phyloP scores from a whole-genome alignment of 2,329 filamentous ascomycete genomes.

The Fusarium pseudonygamai region DNA sequence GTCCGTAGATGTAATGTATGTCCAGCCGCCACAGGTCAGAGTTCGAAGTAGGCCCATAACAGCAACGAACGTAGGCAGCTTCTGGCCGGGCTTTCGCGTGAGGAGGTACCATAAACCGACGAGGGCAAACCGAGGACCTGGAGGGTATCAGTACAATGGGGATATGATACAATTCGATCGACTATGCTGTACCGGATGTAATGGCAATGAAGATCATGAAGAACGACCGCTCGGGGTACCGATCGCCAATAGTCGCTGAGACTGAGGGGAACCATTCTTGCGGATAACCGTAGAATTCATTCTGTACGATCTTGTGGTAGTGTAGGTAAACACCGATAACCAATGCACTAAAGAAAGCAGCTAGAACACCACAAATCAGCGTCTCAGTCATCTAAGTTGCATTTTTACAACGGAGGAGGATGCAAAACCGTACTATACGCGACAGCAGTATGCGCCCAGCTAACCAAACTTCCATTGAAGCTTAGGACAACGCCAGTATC shows the following conservation, averaged over 20 bases:
- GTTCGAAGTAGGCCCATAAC: conserved; percentile 86
- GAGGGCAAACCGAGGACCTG: conserved; percentile 88
- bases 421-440: conserved; percentile 74
- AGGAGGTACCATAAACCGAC: conserved; percentile 93
- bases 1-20: conserved; percentile 97
- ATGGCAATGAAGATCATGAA: conserved; percentile 98
- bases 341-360: conserved; percentile 87
- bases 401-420: not conserved
- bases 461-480: conserved; percentile 90
- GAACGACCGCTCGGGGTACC: conserved; percentile 94
- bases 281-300: conserved; percentile 94
- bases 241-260: conserved; percentile 95
- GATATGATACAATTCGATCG: not conserved
- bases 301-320: conserved; percentile 97
- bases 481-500: conserved; percentile 66
- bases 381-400: conserved; percentile 5
- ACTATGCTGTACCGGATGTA: conserved; percentile 74
- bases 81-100: conserved; percentile 77
- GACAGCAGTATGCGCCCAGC: conserved; percentile 83
- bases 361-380: conserved; percentile 53
- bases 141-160: conserved; percentile 24
- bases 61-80: conserved; percentile 83
- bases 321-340: conserved; percentile 83
- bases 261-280: conserved; percentile 98
- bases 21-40: conserved; percentile 96